Evolutionary conservation across 2,329 filamentous ascomycete genomes (phyloP).

Genomic region (Aspergillus proliferans): DNA sequence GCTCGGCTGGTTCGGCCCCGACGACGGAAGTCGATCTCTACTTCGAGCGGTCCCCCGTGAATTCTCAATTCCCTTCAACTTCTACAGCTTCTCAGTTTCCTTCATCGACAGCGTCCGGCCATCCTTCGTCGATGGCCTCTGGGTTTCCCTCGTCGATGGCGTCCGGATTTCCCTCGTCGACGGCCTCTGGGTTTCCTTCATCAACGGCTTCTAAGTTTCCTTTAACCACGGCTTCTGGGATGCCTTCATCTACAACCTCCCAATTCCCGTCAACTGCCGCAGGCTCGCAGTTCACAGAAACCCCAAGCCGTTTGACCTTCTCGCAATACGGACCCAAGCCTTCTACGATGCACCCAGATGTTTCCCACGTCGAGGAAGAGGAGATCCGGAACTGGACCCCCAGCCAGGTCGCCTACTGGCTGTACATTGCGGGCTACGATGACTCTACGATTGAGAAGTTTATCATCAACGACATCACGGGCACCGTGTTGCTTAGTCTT

Average conservation of each 20-base stretch:
- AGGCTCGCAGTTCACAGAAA: constrained; percentile 46
- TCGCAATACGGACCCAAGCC: constrained; percentile 46
- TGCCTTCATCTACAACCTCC: too few relatives aligned
- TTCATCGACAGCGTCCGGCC: too few relatives aligned
- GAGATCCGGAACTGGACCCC: constrained; percentile 29
- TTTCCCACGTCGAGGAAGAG: constrained; percentile 23
- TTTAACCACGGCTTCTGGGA: too few relatives aligned
- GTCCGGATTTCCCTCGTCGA: too few relatives aligned
- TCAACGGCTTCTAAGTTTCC: too few relatives aligned
- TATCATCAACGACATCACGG: constrained; percentile 85
- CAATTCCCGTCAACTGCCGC: not conserved
- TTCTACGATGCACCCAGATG: constrained; percentile 38
- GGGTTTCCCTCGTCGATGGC: too few relatives aligned
- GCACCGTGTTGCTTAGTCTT: constrained; percentile 78
- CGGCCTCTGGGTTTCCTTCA: too few relatives aligned
- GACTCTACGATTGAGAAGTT: constrained; percentile 73
- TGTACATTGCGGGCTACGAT: constrained; percentile 78
- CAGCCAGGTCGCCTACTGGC: constrained; percentile 47
- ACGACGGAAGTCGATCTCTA: constrained; percentile 15
- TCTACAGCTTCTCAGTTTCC: too few relatives aligned
- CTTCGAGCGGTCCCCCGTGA: constrained; percentile 11
- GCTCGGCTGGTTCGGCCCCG: constrained; percentile 11
- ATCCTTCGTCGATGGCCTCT: too few relatives aligned
- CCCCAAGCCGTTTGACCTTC: constrained; percentile 22
- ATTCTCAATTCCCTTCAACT: constrained; percentile 2